Conservation (phyloP, 164 flowering plant species). For the Piper betle region DNA sequence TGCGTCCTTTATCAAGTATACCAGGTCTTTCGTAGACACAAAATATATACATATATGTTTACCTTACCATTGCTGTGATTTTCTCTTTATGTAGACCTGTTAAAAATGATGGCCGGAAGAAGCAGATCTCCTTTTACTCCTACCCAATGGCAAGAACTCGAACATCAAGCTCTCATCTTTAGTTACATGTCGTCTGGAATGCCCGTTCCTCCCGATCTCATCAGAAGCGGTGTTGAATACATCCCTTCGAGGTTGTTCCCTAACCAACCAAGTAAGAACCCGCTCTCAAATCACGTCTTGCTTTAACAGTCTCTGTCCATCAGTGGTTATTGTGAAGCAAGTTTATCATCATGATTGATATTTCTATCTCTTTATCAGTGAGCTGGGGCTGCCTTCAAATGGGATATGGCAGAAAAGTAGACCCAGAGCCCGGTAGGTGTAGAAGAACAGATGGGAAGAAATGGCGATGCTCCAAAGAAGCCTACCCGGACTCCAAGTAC, state of each 20-base stretch:
- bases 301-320: no score
- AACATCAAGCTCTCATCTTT: conserved; percentile 58
- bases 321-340: no score
- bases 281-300: neutral
- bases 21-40: neutral
- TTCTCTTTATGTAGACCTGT: neutral
- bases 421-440: conserved; percentile 11
- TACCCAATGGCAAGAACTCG: conserved; percentile 61
- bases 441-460: conserved; percentile 11
- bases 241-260: conserved; percentile 23
- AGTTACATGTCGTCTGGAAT: conserved; percentile 39
- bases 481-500: conserved; percentile 29
- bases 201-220: conserved; percentile 44
- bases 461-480: conserved; percentile 8
- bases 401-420: conserved; percentile 3
- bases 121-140: conserved; percentile 35
- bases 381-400: conserved; percentile 30
- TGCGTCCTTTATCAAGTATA: no score
- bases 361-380: conserved; percentile 9
- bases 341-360: no score
- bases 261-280: conserved; percentile 25
- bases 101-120: conserved; percentile 20
- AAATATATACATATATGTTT: neutral
- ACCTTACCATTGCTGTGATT: neutral
- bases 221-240: conserved; percentile 28